Conservation (phyloP, 192 early-diverging fungal genomes). For the Diversispora epigaea region DNA sequence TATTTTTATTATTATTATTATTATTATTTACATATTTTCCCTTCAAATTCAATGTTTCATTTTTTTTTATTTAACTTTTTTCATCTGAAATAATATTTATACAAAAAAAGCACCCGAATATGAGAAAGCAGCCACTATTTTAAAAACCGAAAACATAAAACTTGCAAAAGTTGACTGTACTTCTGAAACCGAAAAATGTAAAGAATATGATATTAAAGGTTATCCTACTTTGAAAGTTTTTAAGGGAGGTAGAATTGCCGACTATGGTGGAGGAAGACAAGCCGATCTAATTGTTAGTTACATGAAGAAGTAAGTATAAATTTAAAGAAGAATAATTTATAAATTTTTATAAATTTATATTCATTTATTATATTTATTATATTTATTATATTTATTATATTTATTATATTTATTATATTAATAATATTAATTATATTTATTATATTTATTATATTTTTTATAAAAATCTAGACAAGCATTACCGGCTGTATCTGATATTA, state of each 20-base stretch:
- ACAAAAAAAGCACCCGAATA: constrained; percentile 82
- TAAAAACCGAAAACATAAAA: constrained; percentile 72
- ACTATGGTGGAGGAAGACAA: constrained; percentile 89
- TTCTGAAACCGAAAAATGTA: constrained; percentile 78
- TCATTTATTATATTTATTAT: neutral
- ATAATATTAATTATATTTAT: constrained; percentile 1
- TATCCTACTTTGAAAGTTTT: constrained; percentile 96
- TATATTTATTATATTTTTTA: neutral
- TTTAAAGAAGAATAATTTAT: too few species aligned
- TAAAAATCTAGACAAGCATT: constrained; percentile 65
- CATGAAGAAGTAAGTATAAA: constrained; percentile 79
- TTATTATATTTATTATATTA: neutral
- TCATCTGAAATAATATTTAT: constrained; percentile 2
- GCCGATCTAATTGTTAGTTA: constrained; percentile 83
- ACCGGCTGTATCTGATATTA: constrained; percentile 75
- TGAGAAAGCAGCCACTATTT: constrained; percentile 83
- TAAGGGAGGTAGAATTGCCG: constrained; percentile 62
- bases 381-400: neutral
- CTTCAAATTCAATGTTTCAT: constrained; percentile 3
- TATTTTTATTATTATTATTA: neutral
- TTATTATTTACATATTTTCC: neutral
- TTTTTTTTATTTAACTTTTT: neutral
- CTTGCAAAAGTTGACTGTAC: constrained; percentile 99
- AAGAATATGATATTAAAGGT: constrained; percentile 77
- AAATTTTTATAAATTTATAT: neutral